Evolutionary conservation across 176 grass and related monocot species (phyloP).

Genomic region (Musa beccarii): DNA sequence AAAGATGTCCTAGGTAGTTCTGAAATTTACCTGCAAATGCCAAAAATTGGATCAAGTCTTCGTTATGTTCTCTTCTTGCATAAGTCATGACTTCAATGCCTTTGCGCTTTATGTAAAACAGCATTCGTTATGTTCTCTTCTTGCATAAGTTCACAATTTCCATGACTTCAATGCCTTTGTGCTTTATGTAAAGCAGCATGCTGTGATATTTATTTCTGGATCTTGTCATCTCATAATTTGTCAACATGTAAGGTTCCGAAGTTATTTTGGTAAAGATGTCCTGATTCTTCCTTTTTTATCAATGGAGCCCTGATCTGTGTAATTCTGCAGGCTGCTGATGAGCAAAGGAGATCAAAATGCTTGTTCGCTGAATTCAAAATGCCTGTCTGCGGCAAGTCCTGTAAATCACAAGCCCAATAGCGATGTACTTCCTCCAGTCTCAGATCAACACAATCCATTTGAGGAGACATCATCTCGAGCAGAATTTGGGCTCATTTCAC

Average conservation of each 20-base stretch:
- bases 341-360: constrained; percentile 41
- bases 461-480: constrained; percentile 33
- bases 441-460: constrained; percentile 68
- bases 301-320: neutral
- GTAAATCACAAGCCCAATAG: constrained; percentile 24
- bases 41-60: too few relatives aligned
- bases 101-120: too few relatives aligned
- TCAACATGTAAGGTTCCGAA: too few relatives aligned
- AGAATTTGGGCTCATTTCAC: constrained; percentile 43
- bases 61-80: too few relatives aligned
- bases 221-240: too few relatives aligned
- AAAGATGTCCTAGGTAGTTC: neutral
- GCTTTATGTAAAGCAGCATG: too few relatives aligned
- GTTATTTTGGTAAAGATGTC: too few relatives aligned
- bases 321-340: constrained; percentile 37
- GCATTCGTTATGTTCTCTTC: too few relatives aligned
- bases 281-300: neutral
- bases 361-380: constrained; percentile 34
- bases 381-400: constrained; percentile 44
- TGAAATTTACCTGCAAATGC: neutral
- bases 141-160: too few relatives aligned
- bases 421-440: constrained; percentile 44
- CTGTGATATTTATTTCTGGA: too few relatives aligned
- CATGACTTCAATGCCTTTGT: too few relatives aligned
- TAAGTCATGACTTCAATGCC: too few relatives aligned